Base-by-base conservation (phyloP, 768 basidiomycete species). In the Lenzites betulinus region DNA sequence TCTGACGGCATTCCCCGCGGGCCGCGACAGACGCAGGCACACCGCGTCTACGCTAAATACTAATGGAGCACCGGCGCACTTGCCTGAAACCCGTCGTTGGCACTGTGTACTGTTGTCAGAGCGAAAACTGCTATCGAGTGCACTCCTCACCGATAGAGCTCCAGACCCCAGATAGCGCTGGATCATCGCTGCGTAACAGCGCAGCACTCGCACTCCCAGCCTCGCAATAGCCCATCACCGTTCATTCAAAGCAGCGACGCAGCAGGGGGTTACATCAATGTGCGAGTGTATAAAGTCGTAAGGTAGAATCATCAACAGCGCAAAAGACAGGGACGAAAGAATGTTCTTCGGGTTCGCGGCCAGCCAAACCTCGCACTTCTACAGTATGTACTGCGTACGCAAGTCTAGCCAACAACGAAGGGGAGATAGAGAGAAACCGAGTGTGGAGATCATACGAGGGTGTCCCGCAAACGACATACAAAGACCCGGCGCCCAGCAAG, bases 401-500 rank as follows among this genome's bases (percentile, higher is more conserved):
- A 38, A 57, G 55, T 30, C 55, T 35, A 41, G 38, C 47, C 47
- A 57, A 36, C 55, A 23, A 33, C 8, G 20, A 2, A 25, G 25
- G n/a, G 16, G 20, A n/a, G 28, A 33, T 28, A 51, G 30, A n/a
- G 28, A 22, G 28, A 36, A 33, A 33, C 11, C 30, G 30, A 33
- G 30, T 33, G 30, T 33, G 30, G 38, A 50, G 55, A 33, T 26
- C 38, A 51, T 58, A 42, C 41, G 12, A 25, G 44, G 23, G 44
- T 41, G 56, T 57, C 47, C 55, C n/a, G 54, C 54, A 23, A 48
- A 56, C 54, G 46, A 48, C 54, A 49, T 20, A 47, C 7, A 44
- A 56, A 47, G 30, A 57, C 36, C 47, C 54, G 54, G 12, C 49
- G 49, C 54, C 54, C 54, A 58, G 57, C 49, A 52, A 52, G 59